Base-by-base conservation (phyloP, 352 stramenopile species). In the Thraustochytrium sp. region DNA sequence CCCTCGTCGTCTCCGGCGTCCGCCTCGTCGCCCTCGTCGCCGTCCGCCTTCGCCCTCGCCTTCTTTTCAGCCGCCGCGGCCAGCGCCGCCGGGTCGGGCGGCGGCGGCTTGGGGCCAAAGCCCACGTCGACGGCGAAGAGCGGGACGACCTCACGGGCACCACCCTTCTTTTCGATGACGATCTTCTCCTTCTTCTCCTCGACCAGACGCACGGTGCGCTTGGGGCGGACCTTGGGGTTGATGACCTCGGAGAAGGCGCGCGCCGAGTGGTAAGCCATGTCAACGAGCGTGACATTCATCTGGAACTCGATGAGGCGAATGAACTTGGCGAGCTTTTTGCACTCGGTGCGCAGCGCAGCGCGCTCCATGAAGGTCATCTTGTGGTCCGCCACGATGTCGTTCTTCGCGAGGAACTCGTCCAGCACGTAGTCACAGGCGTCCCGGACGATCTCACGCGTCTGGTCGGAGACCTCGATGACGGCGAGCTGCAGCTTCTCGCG, bases 351-450 rank as follows among this genome's bases (percentile, higher is more conserved):
- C 49, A 98, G 82, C 2, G 92, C 91, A 1, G 94, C 94, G 23
- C 93, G 88, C 86, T 98, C 94, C 94, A 98, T 98, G 85, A 98
- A 98, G 4, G 93, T 98, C 94, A 98, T 97, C 56, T 95, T 87
- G 46, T 68, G 37, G n/a, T 86, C 80, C 0, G 37, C 75, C 8
- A 75, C 40, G 85, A 98, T 98, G 53, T 95, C 94, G 88, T 98
- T 97, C 11, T 87, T 86, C 42, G 88, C 88, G 29, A 98, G 87
- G 62, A 98, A 98, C 18, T 82, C 72, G 76, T 98, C 94, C 29
- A 98, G 94, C 36, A 97, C 93, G 11, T 94, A 87, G 84, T 97
- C 93, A 61, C 94, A 97, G 2, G 94, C 92, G 23, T 90, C 88
- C 1, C 95, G 89, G 62, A 95, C 96, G 72, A 96, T 89, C 55